Conservation (phyloP, 371 early-diverging fungal species). For the Apophysomyces ossiformis region DNA sequence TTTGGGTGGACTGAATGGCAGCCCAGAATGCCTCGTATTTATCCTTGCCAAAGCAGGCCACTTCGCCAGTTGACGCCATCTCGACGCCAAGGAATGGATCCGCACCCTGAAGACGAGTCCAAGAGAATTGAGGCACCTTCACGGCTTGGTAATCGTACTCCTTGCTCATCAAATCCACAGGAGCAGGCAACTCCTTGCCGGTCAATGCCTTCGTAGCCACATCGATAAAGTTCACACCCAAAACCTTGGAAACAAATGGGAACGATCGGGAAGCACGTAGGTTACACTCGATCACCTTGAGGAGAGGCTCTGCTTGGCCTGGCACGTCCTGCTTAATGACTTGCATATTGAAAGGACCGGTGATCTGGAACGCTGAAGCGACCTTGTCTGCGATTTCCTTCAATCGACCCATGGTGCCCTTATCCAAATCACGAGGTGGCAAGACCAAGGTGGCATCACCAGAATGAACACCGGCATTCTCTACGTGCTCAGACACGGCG, state of each 20-base stretch:
- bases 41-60: slow-evolving; percentile 93
- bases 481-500: slow-evolving; percentile 93
- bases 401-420: slow-evolving; percentile 67
- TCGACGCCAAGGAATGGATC: slow-evolving; percentile 97
- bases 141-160: slow-evolving; percentile 76
- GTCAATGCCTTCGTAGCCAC: slow-evolving; percentile 84
- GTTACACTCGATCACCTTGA: slow-evolving; percentile 98
- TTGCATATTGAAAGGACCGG: slow-evolving; percentile 97
- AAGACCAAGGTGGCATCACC: slow-evolving; percentile 95
- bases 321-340: slow-evolving; percentile 68
- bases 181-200: slow-evolving; percentile 59
- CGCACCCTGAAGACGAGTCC: slow-evolving; percentile 92
- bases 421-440: slow-evolving; percentile 78
- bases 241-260: slow-evolving; percentile 95
- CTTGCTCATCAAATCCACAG: slow-evolving; percentile 72
- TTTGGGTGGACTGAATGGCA: slow-evolving; percentile 82
- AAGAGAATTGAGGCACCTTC: slow-evolving; percentile 95
- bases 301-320: slow-evolving; percentile 29
- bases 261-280: slow-evolving; percentile 94
- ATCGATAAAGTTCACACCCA: slow-evolving; percentile 89
- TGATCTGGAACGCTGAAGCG: slow-evolving; percentile 87
- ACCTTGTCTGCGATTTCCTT: slow-evolving; percentile 83
- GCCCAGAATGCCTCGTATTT: slow-evolving; percentile 87
- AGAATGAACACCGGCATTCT: slow-evolving; percentile 96
- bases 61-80: slow-evolving; percentile 98